Conservation (phyloP, 306 rosid genomes). For the Quercus gilva region DNA sequence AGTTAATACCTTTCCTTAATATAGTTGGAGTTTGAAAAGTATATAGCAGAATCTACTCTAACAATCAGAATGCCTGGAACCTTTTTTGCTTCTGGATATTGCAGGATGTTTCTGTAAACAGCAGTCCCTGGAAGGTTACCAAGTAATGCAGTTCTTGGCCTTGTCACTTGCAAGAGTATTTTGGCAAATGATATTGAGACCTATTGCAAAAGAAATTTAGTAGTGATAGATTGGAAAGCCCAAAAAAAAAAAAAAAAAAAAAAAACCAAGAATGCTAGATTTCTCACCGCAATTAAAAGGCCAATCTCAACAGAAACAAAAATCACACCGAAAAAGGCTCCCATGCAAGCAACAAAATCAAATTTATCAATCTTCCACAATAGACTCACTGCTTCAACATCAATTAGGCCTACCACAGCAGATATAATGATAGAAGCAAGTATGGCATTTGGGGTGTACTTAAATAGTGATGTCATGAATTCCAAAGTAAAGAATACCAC, state of each 20-base stretch:
- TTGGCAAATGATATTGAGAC: constrained; percentile 94
- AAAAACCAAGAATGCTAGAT: no score
- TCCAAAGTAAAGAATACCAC: constrained; percentile 80
- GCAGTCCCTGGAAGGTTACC: constrained; percentile 83
- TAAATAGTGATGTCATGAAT: constrained; percentile 86
- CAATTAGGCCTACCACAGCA: constrained; percentile 83
- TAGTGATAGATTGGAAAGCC: no score
- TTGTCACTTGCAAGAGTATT: constrained; percentile 91
- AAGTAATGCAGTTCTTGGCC: constrained; percentile 79
- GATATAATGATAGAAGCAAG: constrained; percentile 85
- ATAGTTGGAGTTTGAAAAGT: constrained; percentile 93
- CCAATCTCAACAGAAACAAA: constrained; percentile 79
- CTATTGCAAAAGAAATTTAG: constrained; percentile 7
- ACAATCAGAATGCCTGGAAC: constrained; percentile 76
- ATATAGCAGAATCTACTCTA: constrained; percentile 90
- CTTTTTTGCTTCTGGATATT: constrained; percentile 82
- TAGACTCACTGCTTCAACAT: constrained; percentile 74
- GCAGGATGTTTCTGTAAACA: constrained; percentile 86
- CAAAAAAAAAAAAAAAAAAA: no score
- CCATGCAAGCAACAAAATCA: constrained; percentile 92
- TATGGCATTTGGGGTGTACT: constrained; percentile 93
- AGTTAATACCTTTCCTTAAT: constrained; percentile 1
- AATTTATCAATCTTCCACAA: constrained; percentile 92
- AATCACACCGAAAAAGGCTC: constrained; percentile 94
- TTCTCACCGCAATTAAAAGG: constrained; percentile 79